These are phyloP conservation scores for Colletotrichum spaethianum DNA, from an alignment of 2,329 filamentous ascomycete genomes.

Conservation along the genomic window DNA sequence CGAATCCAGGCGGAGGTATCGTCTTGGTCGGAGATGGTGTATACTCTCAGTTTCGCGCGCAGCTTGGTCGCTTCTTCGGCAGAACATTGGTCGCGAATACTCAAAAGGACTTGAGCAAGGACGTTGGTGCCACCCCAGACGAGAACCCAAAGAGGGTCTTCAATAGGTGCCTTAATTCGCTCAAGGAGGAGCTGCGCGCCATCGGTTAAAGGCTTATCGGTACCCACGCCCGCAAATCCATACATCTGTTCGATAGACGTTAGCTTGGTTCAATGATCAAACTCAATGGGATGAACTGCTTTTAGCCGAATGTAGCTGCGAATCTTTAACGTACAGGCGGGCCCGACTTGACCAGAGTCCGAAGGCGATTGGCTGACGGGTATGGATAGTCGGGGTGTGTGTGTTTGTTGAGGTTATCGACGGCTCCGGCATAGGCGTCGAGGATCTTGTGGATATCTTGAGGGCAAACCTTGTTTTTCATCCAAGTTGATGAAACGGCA, in stretches of 20 bases:
- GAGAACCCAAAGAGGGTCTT: conserved; percentile 65
- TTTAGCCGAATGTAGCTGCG: neutral
- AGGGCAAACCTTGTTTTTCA: conserved; percentile 56
- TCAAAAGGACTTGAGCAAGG: conserved; percentile 63
- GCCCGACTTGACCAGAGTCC: conserved; percentile 54
- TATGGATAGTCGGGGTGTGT: conserved; percentile 60
- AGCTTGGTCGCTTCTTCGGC: conserved; percentile 52
- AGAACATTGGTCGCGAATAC: conserved; percentile 49
- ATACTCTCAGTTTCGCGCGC: conserved; percentile 61
- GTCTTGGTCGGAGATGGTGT: conserved; percentile 73
- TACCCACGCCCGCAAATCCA: conserved; percentile 50
- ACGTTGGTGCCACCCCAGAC: conserved; percentile 69
- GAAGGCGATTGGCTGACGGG: conserved; percentile 54
- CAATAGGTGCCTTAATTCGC: conserved; percentile 43
- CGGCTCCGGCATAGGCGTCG: conserved; percentile 59
- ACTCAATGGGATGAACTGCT: neutral
- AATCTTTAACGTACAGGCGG: conserved; percentile 46
- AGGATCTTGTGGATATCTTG: conserved; percentile 60
- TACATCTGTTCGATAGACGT: conserved; percentile 46
- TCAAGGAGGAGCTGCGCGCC: conserved; percentile 60
- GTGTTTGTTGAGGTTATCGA: conserved; percentile 64
- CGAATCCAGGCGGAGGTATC: conserved; percentile 71
- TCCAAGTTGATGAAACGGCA: conserved; percentile 62
- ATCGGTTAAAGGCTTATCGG: conserved; percentile 50
- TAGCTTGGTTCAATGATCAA: neutral